Conservation (phyloP, 78 protist species). For the Speleostelium caveatum region DNA sequence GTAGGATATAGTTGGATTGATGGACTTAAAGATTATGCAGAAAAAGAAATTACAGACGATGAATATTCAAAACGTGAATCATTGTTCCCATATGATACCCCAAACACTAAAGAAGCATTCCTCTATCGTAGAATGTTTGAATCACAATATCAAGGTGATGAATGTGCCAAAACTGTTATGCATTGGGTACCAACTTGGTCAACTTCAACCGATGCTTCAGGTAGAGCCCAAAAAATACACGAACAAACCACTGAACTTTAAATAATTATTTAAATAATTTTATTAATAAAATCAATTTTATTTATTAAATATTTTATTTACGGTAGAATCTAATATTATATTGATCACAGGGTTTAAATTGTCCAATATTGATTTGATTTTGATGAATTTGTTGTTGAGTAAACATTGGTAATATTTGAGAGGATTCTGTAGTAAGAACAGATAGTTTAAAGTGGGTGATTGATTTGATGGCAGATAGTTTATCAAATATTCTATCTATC, state of each 20-base stretch:
- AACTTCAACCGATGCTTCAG: slow-evolving; percentile 80
- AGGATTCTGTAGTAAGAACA: too few relatives aligned
- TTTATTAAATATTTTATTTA: too few relatives aligned
- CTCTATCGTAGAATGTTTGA: slow-evolving; percentile 89
- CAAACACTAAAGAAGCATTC: slow-evolving; percentile 94
- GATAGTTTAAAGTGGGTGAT: too few relatives aligned
- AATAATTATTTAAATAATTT: neutral
- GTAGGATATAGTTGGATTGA: slow-evolving; percentile 96
- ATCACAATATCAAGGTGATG: slow-evolving; percentile 51
- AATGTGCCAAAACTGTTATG: slow-evolving; percentile 60
- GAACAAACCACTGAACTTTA: neutral
- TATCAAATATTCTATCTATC: too few relatives aligned
- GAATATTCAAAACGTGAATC: slow-evolving; percentile 64
- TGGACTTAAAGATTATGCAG: slow-evolving; percentile 86
- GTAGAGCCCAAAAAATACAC: slow-evolving; percentile 81
- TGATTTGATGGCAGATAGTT: too few relatives aligned
- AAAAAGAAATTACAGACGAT: slow-evolving; percentile 73
- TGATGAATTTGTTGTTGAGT: neutral
- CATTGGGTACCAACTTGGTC: slow-evolving; percentile 87
- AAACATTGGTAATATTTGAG: neutral
- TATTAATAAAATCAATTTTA: too few relatives aligned
- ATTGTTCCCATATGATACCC: slow-evolving; percentile 91
- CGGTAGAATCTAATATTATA: too few relatives aligned
- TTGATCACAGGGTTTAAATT: too few relatives aligned
- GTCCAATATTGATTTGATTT: neutral